Percentiles rank a stretch among this genome's conserved stretches.
Evolutionary conservation across 1,284 basidiomycete species (phyloP).

Genomic region (Bjerkandera adusta): DNA sequence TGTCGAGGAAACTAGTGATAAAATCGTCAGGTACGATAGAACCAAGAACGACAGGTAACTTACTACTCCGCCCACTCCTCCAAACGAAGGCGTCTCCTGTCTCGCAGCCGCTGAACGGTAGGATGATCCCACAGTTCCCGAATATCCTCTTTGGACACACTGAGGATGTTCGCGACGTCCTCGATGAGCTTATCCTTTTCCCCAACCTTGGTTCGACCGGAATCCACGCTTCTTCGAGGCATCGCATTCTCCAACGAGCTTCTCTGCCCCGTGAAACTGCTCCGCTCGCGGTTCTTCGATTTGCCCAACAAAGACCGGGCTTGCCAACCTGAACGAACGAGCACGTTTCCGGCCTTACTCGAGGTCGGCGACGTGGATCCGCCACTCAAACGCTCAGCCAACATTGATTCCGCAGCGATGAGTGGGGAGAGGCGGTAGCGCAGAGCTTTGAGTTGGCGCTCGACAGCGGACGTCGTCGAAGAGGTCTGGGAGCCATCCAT

Average conservation of each 20-base stretch:
- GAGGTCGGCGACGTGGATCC: conserved; percentile 69
- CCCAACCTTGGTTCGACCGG: conserved; percentile 20
- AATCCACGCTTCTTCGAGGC: conserved; percentile 17
- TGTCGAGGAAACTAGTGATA: conserved; percentile 60
- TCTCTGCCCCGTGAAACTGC: conserved; percentile 25
- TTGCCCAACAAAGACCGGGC: conserved; percentile 46
- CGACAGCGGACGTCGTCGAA: conserved; percentile 21
- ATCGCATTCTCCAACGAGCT: conserved; percentile 19
- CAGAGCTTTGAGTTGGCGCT: conserved; percentile 46
- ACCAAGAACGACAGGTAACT: conserved; percentile 29
- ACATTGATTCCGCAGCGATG: conserved; percentile 54
- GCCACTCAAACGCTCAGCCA: conserved; percentile 70
- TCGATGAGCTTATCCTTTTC: conserved; percentile 55
- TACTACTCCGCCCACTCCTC: conserved; percentile 86
- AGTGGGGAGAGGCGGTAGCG: conserved; percentile 59
- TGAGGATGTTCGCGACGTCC: conserved; percentile 58
- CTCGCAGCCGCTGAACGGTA: conserved; percentile 62
- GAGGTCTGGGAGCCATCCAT: conserved; percentile 20
- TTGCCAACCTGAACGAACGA: conserved; percentile 79
- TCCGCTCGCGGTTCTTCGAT: conserved; percentile 23
- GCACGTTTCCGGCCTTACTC: conserved; percentile 62
- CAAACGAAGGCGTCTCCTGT: conserved; percentile 65
- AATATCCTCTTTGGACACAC: conserved; percentile 59
- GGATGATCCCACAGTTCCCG: conserved; percentile 68
- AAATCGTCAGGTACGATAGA: not conserved